Conservation (phyloP, 192 early-diverging fungal genomes). For the Diversispora eburnea region DNA sequence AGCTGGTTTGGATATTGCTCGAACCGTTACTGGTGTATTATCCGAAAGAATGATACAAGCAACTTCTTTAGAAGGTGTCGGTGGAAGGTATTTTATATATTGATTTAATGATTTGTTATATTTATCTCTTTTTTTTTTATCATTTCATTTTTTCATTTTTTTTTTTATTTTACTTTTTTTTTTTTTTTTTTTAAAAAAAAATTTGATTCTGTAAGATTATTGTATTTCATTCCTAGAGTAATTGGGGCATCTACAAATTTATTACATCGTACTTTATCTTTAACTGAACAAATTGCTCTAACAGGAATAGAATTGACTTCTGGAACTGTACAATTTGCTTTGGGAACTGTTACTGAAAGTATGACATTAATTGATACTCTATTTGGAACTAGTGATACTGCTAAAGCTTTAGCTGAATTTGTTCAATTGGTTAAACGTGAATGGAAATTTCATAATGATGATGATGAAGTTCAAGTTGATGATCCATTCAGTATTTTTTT, state of each 20-base stretch:
- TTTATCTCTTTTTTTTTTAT: not conserved
- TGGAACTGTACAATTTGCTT: conserved; percentile 25
- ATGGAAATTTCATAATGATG: conserved; percentile 28
- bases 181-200: not conserved
- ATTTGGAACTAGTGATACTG: conserved; percentile 94
- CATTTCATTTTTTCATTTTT: not conserved
- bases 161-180: not conserved
- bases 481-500: conserved; percentile 35
- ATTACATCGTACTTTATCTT: conserved; percentile 18
- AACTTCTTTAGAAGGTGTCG: not conserved
- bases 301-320: conserved; percentile 22
- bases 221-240: conserved; percentile 23
- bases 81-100: not conserved
- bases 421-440: conserved; percentile 68
- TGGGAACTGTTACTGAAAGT: conserved; percentile 37
- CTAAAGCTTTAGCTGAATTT: conserved; percentile 77
- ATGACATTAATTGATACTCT: conserved; percentile 69
- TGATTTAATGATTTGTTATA: not conserved
- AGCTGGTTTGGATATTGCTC: conserved; percentile 6
- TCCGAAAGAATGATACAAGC: conserved; percentile 16
- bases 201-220: not conserved
- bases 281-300: conserved; percentile 29
- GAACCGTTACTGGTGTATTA: conserved; percentile 18
- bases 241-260: conserved; percentile 16
- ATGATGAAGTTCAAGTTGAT: conserved; percentile 20